Evolutionary conservation across 116 monocot species (phyloP).

Genomic region (Iris pallida): DNA sequence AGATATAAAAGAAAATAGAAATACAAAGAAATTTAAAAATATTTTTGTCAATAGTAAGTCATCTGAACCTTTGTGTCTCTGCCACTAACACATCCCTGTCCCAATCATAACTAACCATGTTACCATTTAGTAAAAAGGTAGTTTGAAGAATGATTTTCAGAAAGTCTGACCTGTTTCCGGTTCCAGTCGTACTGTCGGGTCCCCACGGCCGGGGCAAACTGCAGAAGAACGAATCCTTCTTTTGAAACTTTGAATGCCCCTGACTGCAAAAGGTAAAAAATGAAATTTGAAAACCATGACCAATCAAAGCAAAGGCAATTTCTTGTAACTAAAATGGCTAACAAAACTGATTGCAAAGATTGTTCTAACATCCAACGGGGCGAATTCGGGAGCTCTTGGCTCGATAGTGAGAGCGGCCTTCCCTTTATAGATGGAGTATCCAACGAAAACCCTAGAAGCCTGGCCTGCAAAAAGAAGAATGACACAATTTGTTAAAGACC

Average conservation of each 20-base stretch:
- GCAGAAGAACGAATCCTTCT: slow-evolving; percentile 75
- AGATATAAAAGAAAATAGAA: no score
- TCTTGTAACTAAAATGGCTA: background rate
- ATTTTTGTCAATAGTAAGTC: no score
- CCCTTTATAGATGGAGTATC: slow-evolving; percentile 89
- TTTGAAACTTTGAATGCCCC: slow-evolving; percentile 68
- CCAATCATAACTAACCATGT: no score
- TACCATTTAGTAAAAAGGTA: background rate
- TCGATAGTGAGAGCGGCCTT: slow-evolving; percentile 81
- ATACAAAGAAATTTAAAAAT: no score
- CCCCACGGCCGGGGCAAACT: slow-evolving; percentile 76
- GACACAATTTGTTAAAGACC: background rate
- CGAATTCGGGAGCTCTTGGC: slow-evolving; percentile 76
- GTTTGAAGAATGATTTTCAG: background rate
- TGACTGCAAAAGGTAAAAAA: slow-evolving; percentile 27
- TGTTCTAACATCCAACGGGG: slow-evolving; percentile 55
- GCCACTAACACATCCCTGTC: no score
- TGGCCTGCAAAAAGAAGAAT: slow-evolving; percentile 21
- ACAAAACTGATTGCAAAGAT: background rate
- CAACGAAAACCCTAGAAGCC: slow-evolving; percentile 57
- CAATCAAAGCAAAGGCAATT: background rate
- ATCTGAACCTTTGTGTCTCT: no score
- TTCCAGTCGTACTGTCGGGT: slow-evolving; percentile 88
- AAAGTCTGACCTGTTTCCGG: slow-evolving; percentile 63
- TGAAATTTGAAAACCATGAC: background rate